Percentiles rank a stretch among this genome's conserved stretches.
Conservation (phyloP, 192 early-diverging fungal species). For the Coemansia sp. region DNA sequence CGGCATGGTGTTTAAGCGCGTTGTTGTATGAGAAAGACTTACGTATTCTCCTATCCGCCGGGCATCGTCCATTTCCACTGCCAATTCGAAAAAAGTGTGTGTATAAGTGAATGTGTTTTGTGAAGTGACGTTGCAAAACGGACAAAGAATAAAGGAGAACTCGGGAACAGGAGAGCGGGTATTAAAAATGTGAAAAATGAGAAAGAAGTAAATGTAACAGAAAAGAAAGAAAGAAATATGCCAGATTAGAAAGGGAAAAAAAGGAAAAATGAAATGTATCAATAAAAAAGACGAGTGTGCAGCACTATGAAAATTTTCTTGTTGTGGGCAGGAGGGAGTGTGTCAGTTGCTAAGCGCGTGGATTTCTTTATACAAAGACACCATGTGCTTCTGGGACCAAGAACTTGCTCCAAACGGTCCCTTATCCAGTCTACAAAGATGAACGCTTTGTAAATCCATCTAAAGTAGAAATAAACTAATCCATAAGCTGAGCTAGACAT, state of each 20-base stretch:
- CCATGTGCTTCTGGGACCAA: background rate
- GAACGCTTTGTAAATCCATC: conserved; percentile 1
- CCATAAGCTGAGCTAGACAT: background rate
- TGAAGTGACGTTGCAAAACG: background rate
- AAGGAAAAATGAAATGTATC: background rate
- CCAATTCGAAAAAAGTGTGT: background rate
- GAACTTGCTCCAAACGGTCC: background rate
- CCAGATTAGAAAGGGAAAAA: background rate
- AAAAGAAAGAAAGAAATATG: background rate
- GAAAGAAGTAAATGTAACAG: background rate
- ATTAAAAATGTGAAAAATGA: conserved; percentile 1
- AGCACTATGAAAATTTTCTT: too few species aligned
- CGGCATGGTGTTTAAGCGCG: conserved; percentile 3
- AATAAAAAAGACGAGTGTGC: too few species aligned
- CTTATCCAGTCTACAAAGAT: background rate
- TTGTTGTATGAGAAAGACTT: conserved; percentile 10
- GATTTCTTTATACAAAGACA: conserved; percentile 5
- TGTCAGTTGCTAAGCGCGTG: background rate
- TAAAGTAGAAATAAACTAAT: background rate
- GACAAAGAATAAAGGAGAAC: background rate
- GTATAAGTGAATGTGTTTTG: background rate
- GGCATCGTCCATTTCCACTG: conserved; percentile 34
- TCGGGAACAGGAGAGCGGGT: background rate
- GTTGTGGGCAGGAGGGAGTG: background rate
- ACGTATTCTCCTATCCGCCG: conserved; percentile 57